Evolutionary conservation across 2,329 filamentous ascomycete species (phyloP).

Genomic region (Penicillium olsonii): DNA sequence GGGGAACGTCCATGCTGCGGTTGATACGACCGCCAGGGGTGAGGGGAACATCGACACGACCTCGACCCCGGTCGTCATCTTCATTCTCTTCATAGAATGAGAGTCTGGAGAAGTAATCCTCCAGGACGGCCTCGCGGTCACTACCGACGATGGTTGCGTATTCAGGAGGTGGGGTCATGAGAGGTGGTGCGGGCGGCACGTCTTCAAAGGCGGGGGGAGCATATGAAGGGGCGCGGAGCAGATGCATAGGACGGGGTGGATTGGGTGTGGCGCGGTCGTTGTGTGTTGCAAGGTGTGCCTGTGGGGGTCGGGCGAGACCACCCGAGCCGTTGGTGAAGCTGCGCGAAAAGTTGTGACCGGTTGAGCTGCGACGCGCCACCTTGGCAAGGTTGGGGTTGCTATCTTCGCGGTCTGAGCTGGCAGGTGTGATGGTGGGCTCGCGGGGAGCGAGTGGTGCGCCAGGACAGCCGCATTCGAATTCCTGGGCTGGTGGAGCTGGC

Average conservation of each 20-base stretch:
- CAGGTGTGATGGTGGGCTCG: constrained; percentile 21
- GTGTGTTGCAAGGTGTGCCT: constrained; percentile 51
- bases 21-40: constrained; percentile 64
- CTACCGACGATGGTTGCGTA: constrained; percentile 77
- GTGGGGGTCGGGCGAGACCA: constrained; percentile 48
- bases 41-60: constrained; percentile 59
- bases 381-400: constrained; percentile 20
- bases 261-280: constrained; percentile 46
- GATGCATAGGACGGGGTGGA: constrained; percentile 72
- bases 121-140: constrained; percentile 67
- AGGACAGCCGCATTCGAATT: constrained; percentile 67
- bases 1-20: constrained; percentile 64
- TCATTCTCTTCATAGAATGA: constrained; percentile 66
- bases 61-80: constrained; percentile 51
- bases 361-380: constrained; percentile 20
- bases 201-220: constrained; percentile 86
- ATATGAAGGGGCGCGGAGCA: constrained; percentile 80
- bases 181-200: constrained; percentile 71
- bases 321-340: constrained; percentile 44
- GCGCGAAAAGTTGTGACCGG: constrained; percentile 27
- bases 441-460: constrained; percentile 56
- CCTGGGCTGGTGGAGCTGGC: constrained; percentile 55
- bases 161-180: constrained; percentile 78
- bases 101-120: constrained; percentile 83
- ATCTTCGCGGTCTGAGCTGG: constrained; percentile 32